Base-by-base conservation (phyloP, 140 eudicot species). In the Anethum foeniculum region DNA sequence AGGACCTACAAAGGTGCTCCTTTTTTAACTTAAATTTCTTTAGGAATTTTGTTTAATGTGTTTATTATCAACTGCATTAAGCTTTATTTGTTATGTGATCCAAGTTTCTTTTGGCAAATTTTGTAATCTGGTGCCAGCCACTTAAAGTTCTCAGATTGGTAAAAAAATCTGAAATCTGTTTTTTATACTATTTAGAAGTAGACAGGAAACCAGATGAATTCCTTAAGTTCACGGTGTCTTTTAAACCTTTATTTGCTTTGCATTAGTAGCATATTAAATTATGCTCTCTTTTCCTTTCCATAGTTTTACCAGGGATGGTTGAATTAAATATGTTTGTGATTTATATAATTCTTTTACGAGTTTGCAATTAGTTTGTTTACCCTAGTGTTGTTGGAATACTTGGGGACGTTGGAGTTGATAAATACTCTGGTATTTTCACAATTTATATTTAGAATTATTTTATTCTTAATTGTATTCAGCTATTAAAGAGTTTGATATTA, bases 1-100 rank as follows among this genome's bases (percentile, higher is more conserved):
- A 12, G 99, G 99, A 28, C 99, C 99, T 76, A 96, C 99, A 30
- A 96, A 96, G 99, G 99, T 96, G 83, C 81, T 79, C 38, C 34
- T 80, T 76, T 13, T 71, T 5, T 5, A 16, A 14, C 3, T 23
- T 36, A 8, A 23, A 21, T 60, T 84, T 27, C 58, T 48, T 32
- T 76, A 73, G 21, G 7, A 25, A 19, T 3, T 43, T 58, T 80
- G 54, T 64, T 34, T 58, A 60, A 38, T 56, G 49, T 16, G 4
- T 73, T 78, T 36, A 41, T 36, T 8, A 25, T 43, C 1, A 28
- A 39, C 54, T 62, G 58, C 43, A 39, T 60, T 60, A 60, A 58
- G 41, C 34, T 79, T 13, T 77, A 34, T 14, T 5, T 32, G 38
- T 68, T 68, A 1, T 1, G 3, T 39, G 16, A 39, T 39, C 28